Base-by-base conservation (phyloP, 257 asterid species). In the Solanum chaucha region DNA sequence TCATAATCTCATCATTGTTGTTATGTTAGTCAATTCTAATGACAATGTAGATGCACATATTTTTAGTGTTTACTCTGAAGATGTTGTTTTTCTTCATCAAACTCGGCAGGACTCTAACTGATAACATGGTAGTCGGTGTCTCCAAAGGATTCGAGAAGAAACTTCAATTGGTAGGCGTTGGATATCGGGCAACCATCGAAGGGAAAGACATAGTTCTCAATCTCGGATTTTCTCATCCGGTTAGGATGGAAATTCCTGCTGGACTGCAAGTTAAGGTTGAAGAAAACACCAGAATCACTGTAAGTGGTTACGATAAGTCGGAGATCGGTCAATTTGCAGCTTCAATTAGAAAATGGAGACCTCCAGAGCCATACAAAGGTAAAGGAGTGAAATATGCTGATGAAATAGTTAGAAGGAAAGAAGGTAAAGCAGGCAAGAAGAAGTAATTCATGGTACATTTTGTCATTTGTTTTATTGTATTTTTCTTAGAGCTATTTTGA, bases 331-430 rank as follows among this genome's bases (percentile, higher is more conserved):
- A 95, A 87, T 95, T 97, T 89, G 98, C 99, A 26, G 99, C 99
- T 78, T 90, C 98, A 2, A 93, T 97, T 30, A 92, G 99, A 90
- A 97, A 95, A 85, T 97, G 99, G 99, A 97, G 99, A 86, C 99
- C 99, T 35, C 99, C 99, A 5, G 99, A 97, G 94, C 99, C 99
- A 8, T 97, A 97, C 91, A 97, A 97, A 80, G 99, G 99, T 87
- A 97, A 97, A 84, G 99, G 99, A 22, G 98, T 95, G 89, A 95
- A 93, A 87, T 97, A 95, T 88, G 99, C 99, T 4, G 98, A 97
- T 90, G 99, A 97, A 90, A 71, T 97, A 5, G 92, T 97, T 19
- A 92, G 98, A 92, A 95, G 98, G 65, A 95, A 97, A 89, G 99
- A 97, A 88, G 99, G 99, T 46, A 97, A 97, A 92, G 98, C 98